Conservation (phyloP, 179 eudicot species). For the Carnegiea gigantea region DNA sequence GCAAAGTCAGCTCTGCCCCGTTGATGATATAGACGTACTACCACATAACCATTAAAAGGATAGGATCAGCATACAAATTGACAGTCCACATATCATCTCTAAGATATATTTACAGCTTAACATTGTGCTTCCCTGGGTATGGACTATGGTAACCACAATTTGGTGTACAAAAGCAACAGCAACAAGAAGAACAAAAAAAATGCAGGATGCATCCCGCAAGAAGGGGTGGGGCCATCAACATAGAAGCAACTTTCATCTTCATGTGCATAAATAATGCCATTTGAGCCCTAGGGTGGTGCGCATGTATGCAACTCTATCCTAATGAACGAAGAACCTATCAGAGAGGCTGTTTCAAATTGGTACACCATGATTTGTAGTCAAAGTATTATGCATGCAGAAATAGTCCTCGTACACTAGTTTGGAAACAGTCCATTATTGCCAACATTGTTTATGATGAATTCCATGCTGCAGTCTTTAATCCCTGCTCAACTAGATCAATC, state of each 20-base stretch:
- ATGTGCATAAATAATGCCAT: neutral
- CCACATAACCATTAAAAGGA: constrained; percentile 12
- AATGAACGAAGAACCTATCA: neutral
- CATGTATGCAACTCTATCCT: neutral
- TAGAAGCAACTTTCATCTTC: neutral
- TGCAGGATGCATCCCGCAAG: neutral
- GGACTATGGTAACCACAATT: neutral
- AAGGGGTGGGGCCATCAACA: neutral
- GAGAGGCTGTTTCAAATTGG: neutral
- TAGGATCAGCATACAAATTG: neutral
- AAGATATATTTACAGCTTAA: neutral
- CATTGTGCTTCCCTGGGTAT: neutral
- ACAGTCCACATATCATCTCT: neutral
- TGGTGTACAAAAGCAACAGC: neutral
- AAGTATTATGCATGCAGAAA: neutral
- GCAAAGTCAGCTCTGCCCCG: constrained; percentile 45
- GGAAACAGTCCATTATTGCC: neutral
- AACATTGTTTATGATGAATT: neutral
- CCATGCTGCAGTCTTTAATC: neutral
- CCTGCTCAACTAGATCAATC: neutral
- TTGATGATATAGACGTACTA: constrained; percentile 68
- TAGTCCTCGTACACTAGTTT: neutral
- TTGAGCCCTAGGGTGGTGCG: neutral
- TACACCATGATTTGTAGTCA: neutral
- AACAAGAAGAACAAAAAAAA: neutral